Percentiles rank a stretch among this genome's conserved stretches.
Evolutionary conservation across 169 alveolate species (phyloP).

Genomic region (Plasmodium berghei): DNA sequence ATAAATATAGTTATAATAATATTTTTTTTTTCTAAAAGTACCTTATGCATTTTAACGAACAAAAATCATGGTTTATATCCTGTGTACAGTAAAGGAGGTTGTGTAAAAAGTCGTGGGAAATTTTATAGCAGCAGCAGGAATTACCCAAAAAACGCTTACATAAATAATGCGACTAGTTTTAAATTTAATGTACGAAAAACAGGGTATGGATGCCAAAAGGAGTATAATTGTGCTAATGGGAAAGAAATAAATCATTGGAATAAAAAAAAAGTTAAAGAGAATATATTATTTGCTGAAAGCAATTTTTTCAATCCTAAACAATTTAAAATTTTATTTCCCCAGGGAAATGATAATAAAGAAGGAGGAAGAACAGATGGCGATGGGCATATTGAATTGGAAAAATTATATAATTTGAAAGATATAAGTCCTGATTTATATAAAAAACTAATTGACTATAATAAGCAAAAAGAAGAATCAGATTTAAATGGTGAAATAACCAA

Average conservation of each 20-base stretch:
- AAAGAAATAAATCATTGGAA: background rate
- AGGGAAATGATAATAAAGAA: conserved; percentile 25
- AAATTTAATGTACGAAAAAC: background rate
- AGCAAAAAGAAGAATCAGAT: background rate
- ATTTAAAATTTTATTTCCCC: conserved; percentile 55
- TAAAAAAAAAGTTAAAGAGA: conserved; percentile 17
- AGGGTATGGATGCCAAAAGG: background rate
- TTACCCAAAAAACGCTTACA: conserved; percentile 9
- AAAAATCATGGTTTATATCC: conserved; percentile 19
- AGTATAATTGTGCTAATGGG: background rate
- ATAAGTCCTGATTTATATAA: conserved; percentile 42
- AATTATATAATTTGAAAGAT: conserved; percentile 54
- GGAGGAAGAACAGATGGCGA: background rate
- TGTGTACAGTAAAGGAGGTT: background rate
- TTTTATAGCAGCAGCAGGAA: background rate
- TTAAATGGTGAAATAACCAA: background rate
- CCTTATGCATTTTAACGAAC: conserved; percentile 24
- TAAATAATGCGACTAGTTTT: conserved; percentile 10
- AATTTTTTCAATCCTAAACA: conserved; percentile 64
- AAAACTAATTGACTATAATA: conserved; percentile 27
- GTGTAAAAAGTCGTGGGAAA: background rate
- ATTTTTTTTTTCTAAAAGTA: conserved; percentile 20
- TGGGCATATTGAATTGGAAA: conserved; percentile 36
- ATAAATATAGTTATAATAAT: conserved; percentile 1
- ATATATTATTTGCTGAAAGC: conserved; percentile 20